Evolutionary conservation across 2,329 filamentous ascomycete genomes (phyloP).

Genomic region (Aspergillus fumigatiaffinis): DNA sequence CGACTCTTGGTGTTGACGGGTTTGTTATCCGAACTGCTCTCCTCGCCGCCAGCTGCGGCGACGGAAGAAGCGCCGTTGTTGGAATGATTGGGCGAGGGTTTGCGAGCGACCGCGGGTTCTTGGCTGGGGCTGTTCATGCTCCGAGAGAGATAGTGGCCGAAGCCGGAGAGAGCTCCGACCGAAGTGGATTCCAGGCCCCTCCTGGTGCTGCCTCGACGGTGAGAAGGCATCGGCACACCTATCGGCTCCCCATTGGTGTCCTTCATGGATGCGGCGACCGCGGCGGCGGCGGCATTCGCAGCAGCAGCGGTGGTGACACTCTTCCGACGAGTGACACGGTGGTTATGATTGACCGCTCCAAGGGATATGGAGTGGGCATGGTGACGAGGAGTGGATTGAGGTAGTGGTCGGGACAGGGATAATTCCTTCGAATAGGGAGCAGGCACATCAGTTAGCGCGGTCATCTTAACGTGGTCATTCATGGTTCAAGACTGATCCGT

Average conservation of each 20-base stretch:
- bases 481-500: not conserved
- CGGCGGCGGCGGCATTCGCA: slow-evolving; percentile 65
- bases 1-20: slow-evolving; percentile 50
- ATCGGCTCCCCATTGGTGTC: slow-evolving; percentile 58
- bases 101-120: slow-evolving; percentile 35
- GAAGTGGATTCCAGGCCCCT: slow-evolving; percentile 64
- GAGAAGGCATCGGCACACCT: slow-evolving; percentile 53
- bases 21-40: slow-evolving; percentile 47
- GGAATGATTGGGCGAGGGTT: slow-evolving; percentile 32
- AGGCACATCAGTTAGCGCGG: slow-evolving; percentile 18
- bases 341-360: slow-evolving; percentile 70
- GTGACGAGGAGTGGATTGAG: slow-evolving; percentile 65
- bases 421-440: slow-evolving; percentile 28
- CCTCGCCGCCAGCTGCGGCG: slow-evolving; percentile 35
- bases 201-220: slow-evolving; percentile 50
- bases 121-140: slow-evolving; percentile 35
- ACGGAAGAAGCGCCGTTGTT: slow-evolving; percentile 17
- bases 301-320: slow-evolving; percentile 76
- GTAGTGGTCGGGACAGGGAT: slow-evolving; percentile 63
- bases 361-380: slow-evolving; percentile 80
- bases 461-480: not conserved
- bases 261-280: slow-evolving; percentile 62
- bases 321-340: slow-evolving; percentile 89
- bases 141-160: slow-evolving; percentile 42
- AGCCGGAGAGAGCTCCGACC: slow-evolving; percentile 37